Evolutionary conservation across 2,329 filamentous ascomycete species (phyloP).

Genomic region (Fusarium sp.): DNA sequence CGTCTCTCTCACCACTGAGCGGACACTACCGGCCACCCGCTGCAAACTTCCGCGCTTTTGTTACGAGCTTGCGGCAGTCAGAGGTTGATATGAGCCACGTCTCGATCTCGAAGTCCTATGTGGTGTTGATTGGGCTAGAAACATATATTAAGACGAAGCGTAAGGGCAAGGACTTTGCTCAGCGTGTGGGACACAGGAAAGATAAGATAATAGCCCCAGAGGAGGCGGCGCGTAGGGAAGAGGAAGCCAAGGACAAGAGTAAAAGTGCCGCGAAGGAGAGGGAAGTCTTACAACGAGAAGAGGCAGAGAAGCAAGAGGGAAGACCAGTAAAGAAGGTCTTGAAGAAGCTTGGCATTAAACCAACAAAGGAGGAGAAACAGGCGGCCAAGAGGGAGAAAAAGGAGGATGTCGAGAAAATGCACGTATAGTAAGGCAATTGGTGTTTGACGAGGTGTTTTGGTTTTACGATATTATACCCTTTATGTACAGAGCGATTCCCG

Average conservation of each 20-base stretch:
- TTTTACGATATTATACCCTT: constrained; percentile 26
- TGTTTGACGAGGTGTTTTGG: neutral
- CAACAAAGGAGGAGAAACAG: constrained; percentile 38
- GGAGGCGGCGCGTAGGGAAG: constrained; percentile 63
- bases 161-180: constrained; percentile 65
- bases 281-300: constrained; percentile 51
- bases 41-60: constrained; percentile 83
- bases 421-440: neutral
- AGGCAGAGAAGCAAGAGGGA: constrained; percentile 50
- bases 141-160: constrained; percentile 75
- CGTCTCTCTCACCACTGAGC: constrained; percentile 73
- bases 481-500: neutral
- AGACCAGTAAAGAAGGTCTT: constrained; percentile 45
- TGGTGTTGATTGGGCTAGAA: constrained; percentile 83
- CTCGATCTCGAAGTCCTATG: constrained; percentile 82
- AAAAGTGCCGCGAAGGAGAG: constrained; percentile 65
- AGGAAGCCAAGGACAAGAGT: constrained; percentile 67
- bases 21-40: constrained; percentile 89
- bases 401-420: constrained; percentile 22
- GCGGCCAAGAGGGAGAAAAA: constrained; percentile 34
- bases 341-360: constrained; percentile 51
- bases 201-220: constrained; percentile 70
- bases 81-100: constrained; percentile 83
- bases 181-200: constrained; percentile 60
- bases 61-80: constrained; percentile 73